Percentiles rank a stretch among this genome's conserved stretches.
Evolutionary conservation across 352 stramenopile species (phyloP).

Genomic region (Sclerospora graminicola): DNA sequence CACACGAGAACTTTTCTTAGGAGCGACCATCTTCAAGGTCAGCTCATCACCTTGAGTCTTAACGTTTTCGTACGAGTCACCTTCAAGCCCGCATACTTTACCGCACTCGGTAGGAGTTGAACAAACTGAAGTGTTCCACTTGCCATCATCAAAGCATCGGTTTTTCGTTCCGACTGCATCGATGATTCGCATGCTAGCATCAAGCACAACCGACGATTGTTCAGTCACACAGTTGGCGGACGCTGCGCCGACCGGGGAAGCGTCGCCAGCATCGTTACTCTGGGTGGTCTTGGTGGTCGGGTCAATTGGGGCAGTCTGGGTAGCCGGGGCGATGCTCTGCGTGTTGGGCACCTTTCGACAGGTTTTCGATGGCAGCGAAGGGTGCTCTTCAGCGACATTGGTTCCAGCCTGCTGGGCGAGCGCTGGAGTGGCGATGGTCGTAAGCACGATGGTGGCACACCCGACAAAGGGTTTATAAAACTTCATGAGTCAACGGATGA

Average conservation of each 20-base stretch:
- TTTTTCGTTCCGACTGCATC: slow-evolving; percentile 32
- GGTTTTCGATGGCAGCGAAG: slow-evolving; percentile 19
- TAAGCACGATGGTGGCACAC: neutral
- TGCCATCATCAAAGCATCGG: slow-evolving; percentile 46
- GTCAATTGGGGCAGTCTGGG: slow-evolving; percentile 1
- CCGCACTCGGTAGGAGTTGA: slow-evolving; percentile 33
- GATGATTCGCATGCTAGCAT: slow-evolving; percentile 52
- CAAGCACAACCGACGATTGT: slow-evolving; percentile 43
- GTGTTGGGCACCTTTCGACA: slow-evolving; percentile 20
- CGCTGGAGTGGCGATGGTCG: slow-evolving; percentile 1
- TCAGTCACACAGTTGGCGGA: neutral
- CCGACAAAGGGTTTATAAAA: too few species aligned
- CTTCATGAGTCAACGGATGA: too few species aligned
- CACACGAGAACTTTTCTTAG: slow-evolving; percentile 43
- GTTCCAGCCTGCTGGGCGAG: slow-evolving; percentile 28
- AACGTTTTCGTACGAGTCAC: slow-evolving; percentile 56
- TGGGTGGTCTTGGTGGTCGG: too few species aligned
- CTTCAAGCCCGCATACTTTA: slow-evolving; percentile 52
- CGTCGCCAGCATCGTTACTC: too few species aligned
- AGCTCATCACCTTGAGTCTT: slow-evolving; percentile 29
- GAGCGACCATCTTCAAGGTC: slow-evolving; percentile 41
- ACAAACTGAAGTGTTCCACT: slow-evolving; percentile 45
- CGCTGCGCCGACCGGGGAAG: too few species aligned
- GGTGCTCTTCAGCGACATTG: slow-evolving; percentile 32
- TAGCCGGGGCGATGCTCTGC: neutral